phyloP scores from a whole-genome alignment of 352 stramenopile genomes.

The Phytophthora uliginosa region DNA sequence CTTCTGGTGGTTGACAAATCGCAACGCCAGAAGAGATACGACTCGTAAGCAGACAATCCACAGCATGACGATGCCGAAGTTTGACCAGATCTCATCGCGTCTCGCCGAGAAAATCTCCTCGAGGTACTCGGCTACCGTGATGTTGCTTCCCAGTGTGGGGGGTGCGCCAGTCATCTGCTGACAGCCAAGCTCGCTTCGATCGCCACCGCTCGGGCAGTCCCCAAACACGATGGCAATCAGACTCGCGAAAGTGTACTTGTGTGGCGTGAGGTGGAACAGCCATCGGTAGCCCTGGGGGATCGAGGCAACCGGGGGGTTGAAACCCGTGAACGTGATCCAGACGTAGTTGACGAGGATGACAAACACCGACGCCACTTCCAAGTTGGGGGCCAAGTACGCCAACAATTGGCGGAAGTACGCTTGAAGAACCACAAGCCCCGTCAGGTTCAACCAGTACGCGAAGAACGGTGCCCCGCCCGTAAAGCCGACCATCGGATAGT shows the following conservation, averaged over 20 bases:
- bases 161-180: slow-evolving; percentile 27
- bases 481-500: slow-evolving; percentile 18
- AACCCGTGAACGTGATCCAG: slow-evolving; percentile 48
- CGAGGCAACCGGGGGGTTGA: slow-evolving; percentile 34
- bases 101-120: slow-evolving; percentile 40
- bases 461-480: slow-evolving; percentile 21
- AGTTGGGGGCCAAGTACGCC: slow-evolving; percentile 43
- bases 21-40: slow-evolving; percentile 27
- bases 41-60: slow-evolving; percentile 34
- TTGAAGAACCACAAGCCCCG: slow-evolving; percentile 48
- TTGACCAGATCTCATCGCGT: slow-evolving; percentile 28
- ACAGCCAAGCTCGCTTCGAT: slow-evolving; percentile 25
- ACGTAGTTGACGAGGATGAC: slow-evolving; percentile 42
- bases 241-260: slow-evolving; percentile 41
- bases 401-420: slow-evolving; percentile 54
- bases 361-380: slow-evolving; percentile 39
- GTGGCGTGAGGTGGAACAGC: slow-evolving; percentile 46
- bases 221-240: slow-evolving; percentile 41
- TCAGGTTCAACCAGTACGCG: slow-evolving; percentile 54
- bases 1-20: slow-evolving; percentile 47
- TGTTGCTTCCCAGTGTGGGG: slow-evolving; percentile 17
- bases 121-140: slow-evolving; percentile 39
- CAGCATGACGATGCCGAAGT: slow-evolving; percentile 28
- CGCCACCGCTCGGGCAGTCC: slow-evolving; percentile 17
- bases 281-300: slow-evolving; percentile 44